These are phyloP conservation scores for Aspergillus ochraceus DNA, from an alignment of 2,329 filamentous ascomycete genomes.

Conservation along the genomic window DNA sequence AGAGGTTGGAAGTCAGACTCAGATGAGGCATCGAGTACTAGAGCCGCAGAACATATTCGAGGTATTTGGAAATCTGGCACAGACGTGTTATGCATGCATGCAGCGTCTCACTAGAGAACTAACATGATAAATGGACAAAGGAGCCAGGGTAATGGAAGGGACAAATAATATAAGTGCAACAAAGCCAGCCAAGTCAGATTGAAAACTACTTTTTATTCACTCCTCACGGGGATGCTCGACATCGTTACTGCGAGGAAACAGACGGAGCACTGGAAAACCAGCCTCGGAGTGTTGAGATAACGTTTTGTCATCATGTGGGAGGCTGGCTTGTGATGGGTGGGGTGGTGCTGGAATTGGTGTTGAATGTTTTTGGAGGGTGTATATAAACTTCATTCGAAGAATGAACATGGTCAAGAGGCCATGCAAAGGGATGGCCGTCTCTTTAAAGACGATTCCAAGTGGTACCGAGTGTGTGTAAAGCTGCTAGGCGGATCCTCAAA, in stretches of 20 bases:
- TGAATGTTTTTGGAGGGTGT: neutral
- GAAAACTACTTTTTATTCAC: constrained; percentile 43
- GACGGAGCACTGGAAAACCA: constrained; percentile 27
- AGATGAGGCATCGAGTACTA: no score
- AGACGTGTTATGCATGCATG: no score
- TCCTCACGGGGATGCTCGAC: constrained; percentile 42
- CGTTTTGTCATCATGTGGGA: constrained; percentile 28
- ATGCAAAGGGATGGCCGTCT: no score
- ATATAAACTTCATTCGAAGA: no score
- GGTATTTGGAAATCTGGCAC: no score
- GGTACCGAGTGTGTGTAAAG: neutral
- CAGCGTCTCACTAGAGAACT: no score
- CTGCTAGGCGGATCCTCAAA: no score
- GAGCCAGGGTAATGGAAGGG: no score
- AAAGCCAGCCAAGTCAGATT: constrained; percentile 35
- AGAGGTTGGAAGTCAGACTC: no score
- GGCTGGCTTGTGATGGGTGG: constrained; percentile 6
- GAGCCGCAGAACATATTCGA: no score
- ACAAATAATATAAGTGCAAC: neutral
- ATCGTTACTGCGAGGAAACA: constrained; percentile 33
- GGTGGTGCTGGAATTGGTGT: neutral
- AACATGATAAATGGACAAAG: no score
- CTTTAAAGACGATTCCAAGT: neutral
- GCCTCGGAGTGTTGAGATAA: constrained; percentile 30
- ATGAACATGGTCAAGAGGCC: neutral